Evolutionary conservation across 2,329 filamentous ascomycete genomes (phyloP), one percentile per base, ranked within the genome.

Genomic region (Alternaria sp.): DNA sequence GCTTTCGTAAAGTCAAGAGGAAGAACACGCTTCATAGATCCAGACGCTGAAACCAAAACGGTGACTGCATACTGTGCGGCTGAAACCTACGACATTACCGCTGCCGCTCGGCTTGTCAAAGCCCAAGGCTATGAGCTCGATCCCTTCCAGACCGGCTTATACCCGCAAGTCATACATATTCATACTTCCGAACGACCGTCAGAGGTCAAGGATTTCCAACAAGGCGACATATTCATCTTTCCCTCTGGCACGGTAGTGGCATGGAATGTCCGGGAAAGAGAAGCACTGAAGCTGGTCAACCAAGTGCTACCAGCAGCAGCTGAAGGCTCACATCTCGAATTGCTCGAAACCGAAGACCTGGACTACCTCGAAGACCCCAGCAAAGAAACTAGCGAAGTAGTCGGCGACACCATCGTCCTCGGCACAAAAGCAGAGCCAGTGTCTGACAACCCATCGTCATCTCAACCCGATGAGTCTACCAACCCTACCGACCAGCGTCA

Each of bases 201-300:
- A 18, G 75, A 77, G 59, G 72, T 78, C 51, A 77, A 82, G 81
- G 55, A 82, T 83, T 72, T 78, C 86, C 87, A 74, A 38, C 72
- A 74, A 49, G 94, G 93, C 34, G 95, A 99, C 79, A 88, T 98
- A 51, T 98, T 98, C 75, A 89, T 99, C 57, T 99, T 99, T 68
- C 93, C 94, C 8, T 97, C 94, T 0, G 95, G 95, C 11, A 96
- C 94, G 12, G 86, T 98, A 7, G 95, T 98, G 6, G 90, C 92
- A 24, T 99, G 95, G 95, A 91, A 92, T 5, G 84, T 97, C 1
- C 89, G 92, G 1, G 87, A 93, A 62, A 88, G 90, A 58, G 87
- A 93, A 18, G 89, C 93, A 16, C 42, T 77, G 38, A 65, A 69
- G 46, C 64, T 78, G 16, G 71, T 78, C 16, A 91, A 91, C 8